These are phyloP conservation scores for Geotrichum macrosporum DNA, from an alignment of 1,139 yeast genomes.

Conservation along the genomic window DNA sequence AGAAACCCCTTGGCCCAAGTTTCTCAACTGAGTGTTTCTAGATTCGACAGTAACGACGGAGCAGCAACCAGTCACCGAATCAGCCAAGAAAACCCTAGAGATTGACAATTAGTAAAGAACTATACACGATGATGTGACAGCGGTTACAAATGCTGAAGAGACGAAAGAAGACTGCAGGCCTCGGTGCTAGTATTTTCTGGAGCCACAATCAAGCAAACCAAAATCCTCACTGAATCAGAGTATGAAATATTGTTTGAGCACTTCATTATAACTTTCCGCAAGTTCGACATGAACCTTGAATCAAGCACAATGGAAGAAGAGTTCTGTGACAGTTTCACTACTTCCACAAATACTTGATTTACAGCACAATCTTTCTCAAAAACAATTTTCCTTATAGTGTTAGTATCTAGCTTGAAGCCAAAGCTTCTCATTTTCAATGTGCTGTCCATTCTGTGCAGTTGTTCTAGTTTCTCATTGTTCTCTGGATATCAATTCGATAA, in stretches of 20 bases:
- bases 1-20: background rate
- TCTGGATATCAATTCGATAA: too few species aligned
- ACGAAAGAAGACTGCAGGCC: conserved; percentile 3
- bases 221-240: conserved; percentile 8
- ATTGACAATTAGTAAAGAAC: conserved; percentile 1
- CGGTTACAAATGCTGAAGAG: conserved; percentile 18
- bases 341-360: conserved; percentile 16
- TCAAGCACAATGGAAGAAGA: conserved; percentile 5
- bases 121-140: background rate
- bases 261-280: conserved; percentile 4
- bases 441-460: background rate
- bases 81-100: conserved; percentile 13
- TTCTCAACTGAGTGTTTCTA: conserved; percentile 14
- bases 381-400: conserved; percentile 3
- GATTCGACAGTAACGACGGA: conserved; percentile 15
- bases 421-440: background rate
- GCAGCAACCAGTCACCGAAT: conserved; percentile 16
- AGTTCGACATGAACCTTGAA: background rate
- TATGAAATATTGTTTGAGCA: conserved; percentile 7
- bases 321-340: background rate
- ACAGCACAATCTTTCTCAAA: conserved; percentile 5
- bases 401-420: conserved; percentile 10
- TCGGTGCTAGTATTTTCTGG: background rate
- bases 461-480: background rate
- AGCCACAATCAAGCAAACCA: conserved; percentile 15